These are phyloP conservation scores for Atkinsonella texensis DNA, from an alignment of 2,329 filamentous ascomycete genomes.

Conservation along the genomic window DNA sequence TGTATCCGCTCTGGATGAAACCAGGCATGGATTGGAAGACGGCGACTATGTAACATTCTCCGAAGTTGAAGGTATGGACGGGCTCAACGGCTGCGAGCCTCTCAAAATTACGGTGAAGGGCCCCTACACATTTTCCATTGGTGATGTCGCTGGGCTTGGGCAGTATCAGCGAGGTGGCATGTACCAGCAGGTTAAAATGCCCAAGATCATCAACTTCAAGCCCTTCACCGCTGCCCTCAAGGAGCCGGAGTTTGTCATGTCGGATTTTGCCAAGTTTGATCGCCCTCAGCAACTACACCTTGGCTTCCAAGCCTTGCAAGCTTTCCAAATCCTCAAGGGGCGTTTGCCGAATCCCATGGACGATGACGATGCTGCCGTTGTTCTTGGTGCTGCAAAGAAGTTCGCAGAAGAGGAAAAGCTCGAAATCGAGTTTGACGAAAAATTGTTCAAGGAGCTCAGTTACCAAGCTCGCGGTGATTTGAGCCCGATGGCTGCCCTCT, in stretches of 20 bases:
- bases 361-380: slow-evolving; percentile 66
- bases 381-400: slow-evolving; percentile 62
- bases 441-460: slow-evolving; percentile 82
- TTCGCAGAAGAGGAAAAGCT: slow-evolving; percentile 61
- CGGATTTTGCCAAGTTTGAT: slow-evolving; percentile 97
- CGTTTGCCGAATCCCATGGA: slow-evolving; percentile 74
- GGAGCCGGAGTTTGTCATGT: slow-evolving; percentile 80
- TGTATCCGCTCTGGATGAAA: slow-evolving; percentile 89
- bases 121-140: slow-evolving; percentile 95
- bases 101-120: slow-evolving; percentile 89
- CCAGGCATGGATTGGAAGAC: slow-evolving; percentile 87
- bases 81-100: slow-evolving; percentile 69
- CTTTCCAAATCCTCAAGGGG: slow-evolving; percentile 65
- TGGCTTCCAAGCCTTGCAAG: slow-evolving; percentile 84
- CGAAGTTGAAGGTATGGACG: slow-evolving; percentile 87
- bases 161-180: slow-evolving; percentile 81
- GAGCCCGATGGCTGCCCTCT: slow-evolving; percentile 86
- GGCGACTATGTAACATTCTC: slow-evolving; percentile 94
- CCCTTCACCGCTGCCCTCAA: slow-evolving; percentile 64
- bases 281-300: slow-evolving; percentile 84
- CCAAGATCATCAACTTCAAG: slow-evolving; percentile 84
- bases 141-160: slow-evolving; percentile 77
- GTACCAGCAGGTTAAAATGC: slow-evolving; percentile 97
- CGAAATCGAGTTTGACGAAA: slow-evolving; percentile 70
- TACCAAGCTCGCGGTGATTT: slow-evolving; percentile 90